Evolutionary conservation across 2,329 filamentous ascomycete species (phyloP), one percentile per base, ranked within the genome.

Genomic region (Pseudogymnoascus sp.): DNA sequence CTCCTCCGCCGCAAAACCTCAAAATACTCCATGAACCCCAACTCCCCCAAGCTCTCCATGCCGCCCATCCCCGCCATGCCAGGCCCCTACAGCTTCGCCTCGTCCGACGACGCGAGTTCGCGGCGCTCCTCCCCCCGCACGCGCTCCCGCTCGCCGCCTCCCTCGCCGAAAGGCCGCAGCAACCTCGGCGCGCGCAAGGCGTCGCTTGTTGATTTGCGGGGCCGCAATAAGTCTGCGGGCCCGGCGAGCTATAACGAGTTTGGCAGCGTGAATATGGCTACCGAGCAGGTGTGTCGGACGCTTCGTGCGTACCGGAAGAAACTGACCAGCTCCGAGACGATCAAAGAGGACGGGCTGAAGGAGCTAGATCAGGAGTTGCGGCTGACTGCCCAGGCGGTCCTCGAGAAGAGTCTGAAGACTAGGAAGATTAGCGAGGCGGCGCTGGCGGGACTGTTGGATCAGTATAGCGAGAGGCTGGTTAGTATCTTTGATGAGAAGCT

Each of bases 401-500:
- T 65, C 82, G 73, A 74, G 62, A 73, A 67, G 63, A 72, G 65
- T 59, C 50, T 71, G 23, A 73, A 71, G 64, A 68, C 72, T 77
- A 80, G 71, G 69, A 72, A 78, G 1, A 78, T 86, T 72, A 83
- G 80, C 66, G 85, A 87, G 69, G 81, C 80, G 17, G 77, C 83
- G 59, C 75, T 89, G 35, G 83, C 80, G 42, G 87, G 86, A 60
- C 75, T 92, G 50, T 77, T 93, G 7, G 89, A 91, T 68, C 85
- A 90, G 74, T 91, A 91, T 70, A 90, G 88, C 1, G 88, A 91
- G 70, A 81, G 86, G 65, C 77, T 93, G 59, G 84, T 91, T 5
- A 84, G 80, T 53, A 80, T 91, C 74, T 79, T 93, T 50, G 88
- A 92, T 67, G 86, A 91, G 73, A 89, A 88, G 72, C 79, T 91